Percentiles rank a stretch among this genome's conserved stretches.
phyloP scores from a whole-genome alignment of 2,329 filamentous ascomycete species.

The Phaeosphaeriaceae sp. region DNA sequence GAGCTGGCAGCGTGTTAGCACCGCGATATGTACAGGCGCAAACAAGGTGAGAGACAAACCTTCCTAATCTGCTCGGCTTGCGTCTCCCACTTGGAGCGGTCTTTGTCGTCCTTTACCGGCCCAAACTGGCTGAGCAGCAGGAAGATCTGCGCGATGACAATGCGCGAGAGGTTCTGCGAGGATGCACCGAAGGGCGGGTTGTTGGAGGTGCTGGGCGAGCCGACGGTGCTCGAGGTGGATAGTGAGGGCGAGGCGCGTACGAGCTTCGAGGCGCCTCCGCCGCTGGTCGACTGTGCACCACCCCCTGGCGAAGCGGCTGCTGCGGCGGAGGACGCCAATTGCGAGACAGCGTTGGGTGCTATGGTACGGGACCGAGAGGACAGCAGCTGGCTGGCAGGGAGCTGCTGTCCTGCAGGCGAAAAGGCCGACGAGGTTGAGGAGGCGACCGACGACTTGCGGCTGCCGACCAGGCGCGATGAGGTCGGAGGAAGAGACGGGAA shows the following conservation, averaged over 20 bases:
- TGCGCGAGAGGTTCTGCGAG: constrained; percentile 74
- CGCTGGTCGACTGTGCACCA: constrained; percentile 61
- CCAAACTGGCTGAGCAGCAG: constrained; percentile 76
- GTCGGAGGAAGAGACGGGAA: constrained; percentile 62
- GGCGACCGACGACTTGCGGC: constrained; percentile 62
- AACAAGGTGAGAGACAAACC: constrained; percentile 62
- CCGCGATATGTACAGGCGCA: background rate
- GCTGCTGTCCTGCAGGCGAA: constrained; percentile 64
- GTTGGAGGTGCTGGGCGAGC: constrained; percentile 61
- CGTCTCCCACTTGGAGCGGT: constrained; percentile 87
- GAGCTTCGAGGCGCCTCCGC: constrained; percentile 64
- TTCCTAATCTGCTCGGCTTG: constrained; percentile 92
- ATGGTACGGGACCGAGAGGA: constrained; percentile 65
- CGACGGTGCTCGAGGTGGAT: constrained; percentile 62
- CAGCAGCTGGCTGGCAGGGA: constrained; percentile 60
- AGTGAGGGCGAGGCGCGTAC: constrained; percentile 68
- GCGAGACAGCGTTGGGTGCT: constrained; percentile 61
- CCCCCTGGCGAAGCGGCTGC: constrained; percentile 58
- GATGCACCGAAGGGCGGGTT: constrained; percentile 52
- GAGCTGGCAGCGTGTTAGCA: constrained; percentile 64
- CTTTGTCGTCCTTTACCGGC: constrained; percentile 93
- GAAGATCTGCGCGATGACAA: constrained; percentile 94
- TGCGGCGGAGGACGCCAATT: constrained; percentile 64
- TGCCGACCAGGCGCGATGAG: constrained; percentile 58
- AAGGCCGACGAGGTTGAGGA: constrained; percentile 65